phyloP scores from a whole-genome alignment of 2,329 filamentous ascomycete genomes.

The Leptodontidium sp. region DNA sequence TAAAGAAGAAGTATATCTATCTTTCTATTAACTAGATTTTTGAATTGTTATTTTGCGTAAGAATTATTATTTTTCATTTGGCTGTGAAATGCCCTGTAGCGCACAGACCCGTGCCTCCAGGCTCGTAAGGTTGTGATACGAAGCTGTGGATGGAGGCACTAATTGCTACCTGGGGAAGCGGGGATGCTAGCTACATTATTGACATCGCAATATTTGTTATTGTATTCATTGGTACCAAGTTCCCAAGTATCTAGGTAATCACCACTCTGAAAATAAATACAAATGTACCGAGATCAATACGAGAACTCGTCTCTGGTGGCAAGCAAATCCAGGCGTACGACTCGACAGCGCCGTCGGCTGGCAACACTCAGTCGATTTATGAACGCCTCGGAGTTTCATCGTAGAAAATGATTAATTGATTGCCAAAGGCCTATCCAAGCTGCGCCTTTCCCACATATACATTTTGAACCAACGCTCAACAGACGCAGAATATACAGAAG shows the following conservation, averaged over 20 bases:
- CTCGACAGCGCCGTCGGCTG: too few species aligned
- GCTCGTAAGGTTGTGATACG: conserved; percentile 3
- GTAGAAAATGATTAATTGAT: neutral
- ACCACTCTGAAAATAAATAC: neutral
- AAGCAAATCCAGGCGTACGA: too few species aligned
- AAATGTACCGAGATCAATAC: neutral
- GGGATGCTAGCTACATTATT: neutral
- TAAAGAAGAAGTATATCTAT: too few species aligned
- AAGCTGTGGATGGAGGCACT: neutral
- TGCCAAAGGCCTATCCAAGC: neutral
- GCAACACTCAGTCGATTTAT: too few species aligned
- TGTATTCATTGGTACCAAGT: neutral
- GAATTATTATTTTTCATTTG: too few species aligned
- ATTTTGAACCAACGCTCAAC: conserved; percentile 10
- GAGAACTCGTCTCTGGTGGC: neutral
- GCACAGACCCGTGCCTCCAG: too few species aligned
- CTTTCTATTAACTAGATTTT: too few species aligned
- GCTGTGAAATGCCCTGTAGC: too few species aligned
- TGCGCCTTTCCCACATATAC: conserved; percentile 15
- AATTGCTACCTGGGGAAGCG: conserved; percentile 4
- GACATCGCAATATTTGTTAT: neutral
- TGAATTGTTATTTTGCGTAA: too few species aligned
- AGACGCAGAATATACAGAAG: conserved; percentile 13
- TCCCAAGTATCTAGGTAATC: neutral
- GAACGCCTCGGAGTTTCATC: neutral